These are phyloP conservation scores for Salix brachista DNA, from an alignment of 345 rosid genomes.

Conservation along the genomic window DNA sequence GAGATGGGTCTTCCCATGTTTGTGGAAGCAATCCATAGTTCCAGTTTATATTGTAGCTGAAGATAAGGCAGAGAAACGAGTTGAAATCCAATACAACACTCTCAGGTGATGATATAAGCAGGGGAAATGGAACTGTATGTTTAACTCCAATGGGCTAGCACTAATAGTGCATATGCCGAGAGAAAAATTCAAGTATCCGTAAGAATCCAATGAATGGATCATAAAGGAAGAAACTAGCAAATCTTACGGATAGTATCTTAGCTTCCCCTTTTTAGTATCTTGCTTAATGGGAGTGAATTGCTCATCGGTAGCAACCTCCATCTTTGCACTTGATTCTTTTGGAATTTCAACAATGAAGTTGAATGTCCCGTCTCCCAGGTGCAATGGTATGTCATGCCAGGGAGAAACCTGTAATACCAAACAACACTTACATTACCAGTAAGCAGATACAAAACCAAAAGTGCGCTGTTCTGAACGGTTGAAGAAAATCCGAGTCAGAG, in stretches of 20 bases:
- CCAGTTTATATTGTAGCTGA: constrained; percentile 91
- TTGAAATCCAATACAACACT: not conserved
- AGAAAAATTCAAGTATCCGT: not conserved
- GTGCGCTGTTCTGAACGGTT: not conserved
- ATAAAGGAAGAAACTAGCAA: not conserved
- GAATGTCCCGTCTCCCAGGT: constrained; percentile 72
- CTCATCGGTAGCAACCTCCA: constrained; percentile 98
- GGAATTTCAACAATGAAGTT: constrained; percentile 89
- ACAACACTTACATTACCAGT: not conserved
- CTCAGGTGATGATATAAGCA: not conserved
- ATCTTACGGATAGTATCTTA: constrained; percentile 68
- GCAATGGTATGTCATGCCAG: constrained; percentile 91
- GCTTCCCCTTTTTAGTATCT: constrained; percentile 74
- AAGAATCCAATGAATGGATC: not conserved
- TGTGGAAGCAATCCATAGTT: constrained; percentile 97
- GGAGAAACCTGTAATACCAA: constrained; percentile 64
- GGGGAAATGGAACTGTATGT: not conserved
- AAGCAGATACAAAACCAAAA: not conserved
- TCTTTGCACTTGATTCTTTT: constrained; percentile 87
- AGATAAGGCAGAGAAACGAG: not conserved
- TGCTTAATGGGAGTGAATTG: constrained; percentile 87
- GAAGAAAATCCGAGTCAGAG: not conserved
- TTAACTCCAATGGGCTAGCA: not conserved
- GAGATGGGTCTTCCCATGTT: constrained; percentile 98
- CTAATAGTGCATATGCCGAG: not conserved